phyloP scores from a whole-genome alignment of 306 rosid species.

The Cicer bijugum region DNA sequence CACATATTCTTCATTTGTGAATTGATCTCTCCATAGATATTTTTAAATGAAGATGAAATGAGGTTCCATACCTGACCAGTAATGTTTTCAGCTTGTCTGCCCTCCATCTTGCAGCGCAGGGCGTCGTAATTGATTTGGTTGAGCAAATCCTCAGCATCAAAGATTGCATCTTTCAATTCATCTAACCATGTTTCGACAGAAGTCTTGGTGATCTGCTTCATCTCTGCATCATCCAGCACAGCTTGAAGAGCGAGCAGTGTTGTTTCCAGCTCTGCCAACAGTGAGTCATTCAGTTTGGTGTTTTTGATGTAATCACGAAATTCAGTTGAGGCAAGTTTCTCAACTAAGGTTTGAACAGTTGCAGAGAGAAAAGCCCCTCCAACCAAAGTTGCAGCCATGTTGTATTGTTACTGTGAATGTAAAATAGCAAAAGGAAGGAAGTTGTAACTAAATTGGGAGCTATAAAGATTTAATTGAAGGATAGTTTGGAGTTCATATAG shows the following conservation, averaged over 20 bases:
- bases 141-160: background rate
- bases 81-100: background rate
- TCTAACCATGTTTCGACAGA: slow-evolving; percentile 35
- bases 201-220: background rate
- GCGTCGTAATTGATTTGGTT: background rate
- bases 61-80: slow-evolving; percentile 48
- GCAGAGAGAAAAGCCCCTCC: slow-evolving; percentile 28
- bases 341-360: background rate
- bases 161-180: slow-evolving; percentile 6
- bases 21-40: slow-evolving; percentile 43
- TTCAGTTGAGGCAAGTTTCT: background rate
- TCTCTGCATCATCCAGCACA: slow-evolving; percentile 29
- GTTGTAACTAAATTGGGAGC: too few species aligned
- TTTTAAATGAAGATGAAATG: slow-evolving; percentile 39
- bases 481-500: too few species aligned
- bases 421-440: too few species aligned
- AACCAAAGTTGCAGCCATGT: slow-evolving; percentile 26
- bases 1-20: slow-evolving; percentile 35
- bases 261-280: background rate
- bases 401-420: background rate
- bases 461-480: too few species aligned
- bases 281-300: background rate
- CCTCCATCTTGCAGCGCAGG: slow-evolving; percentile 8
- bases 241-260: background rate
- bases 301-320: slow-evolving; percentile 2